Evolutionary conservation across 495 filamentous ascomycete species (phyloP).

Genomic region (Xylaria acuta): DNA sequence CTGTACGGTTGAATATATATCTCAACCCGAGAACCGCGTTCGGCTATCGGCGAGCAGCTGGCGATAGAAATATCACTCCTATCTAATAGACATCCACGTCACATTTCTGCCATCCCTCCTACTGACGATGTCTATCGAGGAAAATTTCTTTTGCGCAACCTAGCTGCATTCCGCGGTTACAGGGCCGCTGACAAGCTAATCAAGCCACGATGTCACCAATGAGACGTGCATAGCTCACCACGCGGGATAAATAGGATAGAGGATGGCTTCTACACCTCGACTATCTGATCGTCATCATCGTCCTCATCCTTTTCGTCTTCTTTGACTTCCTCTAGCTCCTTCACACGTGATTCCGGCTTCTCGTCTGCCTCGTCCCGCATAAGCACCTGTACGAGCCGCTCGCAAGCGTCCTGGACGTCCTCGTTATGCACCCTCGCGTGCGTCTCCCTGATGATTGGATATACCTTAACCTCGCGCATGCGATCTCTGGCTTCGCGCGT

Average conservation of each 20-base stretch:
- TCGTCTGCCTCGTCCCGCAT: conserved; percentile 79
- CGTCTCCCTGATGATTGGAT: conserved; percentile 86
- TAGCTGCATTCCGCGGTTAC: neutral
- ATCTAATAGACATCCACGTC: neutral
- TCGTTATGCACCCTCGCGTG: conserved; percentile 83
- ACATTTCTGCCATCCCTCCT: neutral
- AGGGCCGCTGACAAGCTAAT: neutral
- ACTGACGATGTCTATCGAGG: neutral
- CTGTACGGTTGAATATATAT: neutral
- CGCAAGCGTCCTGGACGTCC: conserved; percentile 80
- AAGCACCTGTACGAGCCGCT: conserved; percentile 87
- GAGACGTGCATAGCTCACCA: conserved; percentile 1
- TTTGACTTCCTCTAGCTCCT: conserved; percentile 59
- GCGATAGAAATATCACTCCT: neutral
- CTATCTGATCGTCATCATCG: conserved; percentile 44
- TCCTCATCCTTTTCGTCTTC: conserved; percentile 54
- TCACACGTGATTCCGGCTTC: conserved; percentile 39
- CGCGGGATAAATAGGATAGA: neutral
- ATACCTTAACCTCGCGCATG: conserved; percentile 78
- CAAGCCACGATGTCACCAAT: conserved; percentile 1
- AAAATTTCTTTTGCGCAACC: neutral
- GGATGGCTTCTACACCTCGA: conserved; percentile 48
- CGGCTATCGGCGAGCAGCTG: neutral
- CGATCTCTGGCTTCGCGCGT: conserved; percentile 74
- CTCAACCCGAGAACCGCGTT: neutral